Base-by-base conservation (phyloP, 1,139 yeast genomes). In the Suhomyces ambrosiae region DNA sequence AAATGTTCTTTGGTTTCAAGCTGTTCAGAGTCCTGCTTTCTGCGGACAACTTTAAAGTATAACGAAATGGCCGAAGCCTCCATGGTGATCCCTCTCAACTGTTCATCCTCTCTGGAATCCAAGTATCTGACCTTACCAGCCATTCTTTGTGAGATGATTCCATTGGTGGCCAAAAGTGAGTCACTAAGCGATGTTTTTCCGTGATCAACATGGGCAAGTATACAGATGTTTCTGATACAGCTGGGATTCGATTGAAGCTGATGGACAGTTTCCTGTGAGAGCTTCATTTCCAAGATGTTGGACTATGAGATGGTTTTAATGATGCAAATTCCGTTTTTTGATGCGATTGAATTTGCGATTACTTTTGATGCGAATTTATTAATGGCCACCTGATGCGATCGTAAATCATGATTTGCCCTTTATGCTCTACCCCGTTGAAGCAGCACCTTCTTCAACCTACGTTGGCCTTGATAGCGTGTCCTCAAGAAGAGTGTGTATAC, bases 181-280 rank as follows among this genome's bases (percentile, higher is more conserved):
- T 94, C 99, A 37, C 96, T 86, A 30, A 94, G 69, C 2, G 97
- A 87, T 0, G 99, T 94, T 64, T 92, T 94, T 28, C 99, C 99
- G 59, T 94, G 99, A 59, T 94, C 99, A 22, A 94, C 98, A 63
- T 94, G 99, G 1, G 99, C 99, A 37, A 94, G 71, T 45, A 94
- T 89, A 62, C 98, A 94, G 31, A 94, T 88, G 61, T 94, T 94
- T 42, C 98, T 72, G 23, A 92, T 80, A 44, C 79, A 68, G 8
- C 74, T 65, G 1, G 96, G 82, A 46, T 82, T 76, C 47, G 70
- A 71, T 60, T 92, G 97, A 18, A 90, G 65, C 42, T 77, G 65
- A 33, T 75, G 71, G 22, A 88, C 74, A 24, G 82, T 80, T 28
- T 82, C 85, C 14, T 83, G 73, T 3, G 88, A 74, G 23, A 77